Percentiles rank a stretch among this genome's conserved stretches.
phyloP scores from a whole-genome alignment of 2,329 filamentous ascomycete genomes.

The Pseudogymnoascus sp. region DNA sequence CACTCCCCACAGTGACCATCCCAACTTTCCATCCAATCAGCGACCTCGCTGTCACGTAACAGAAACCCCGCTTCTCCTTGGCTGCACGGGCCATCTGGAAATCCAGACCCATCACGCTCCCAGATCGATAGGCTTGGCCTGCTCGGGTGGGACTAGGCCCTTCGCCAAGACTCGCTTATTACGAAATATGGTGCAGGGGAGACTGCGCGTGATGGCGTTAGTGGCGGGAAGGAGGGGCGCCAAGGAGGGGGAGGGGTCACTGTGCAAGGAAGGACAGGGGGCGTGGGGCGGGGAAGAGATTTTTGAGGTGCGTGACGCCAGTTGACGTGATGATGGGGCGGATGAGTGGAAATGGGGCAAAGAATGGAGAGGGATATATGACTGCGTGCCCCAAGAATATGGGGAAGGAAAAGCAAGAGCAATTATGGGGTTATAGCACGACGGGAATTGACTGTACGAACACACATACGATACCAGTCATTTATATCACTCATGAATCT shows the following conservation, averaged over 20 bases:
- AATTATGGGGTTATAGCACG: slow-evolving; percentile 3
- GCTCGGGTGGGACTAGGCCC: neutral
- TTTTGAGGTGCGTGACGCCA: slow-evolving; percentile 9
- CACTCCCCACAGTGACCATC: slow-evolving; percentile 22
- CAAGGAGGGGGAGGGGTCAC: slow-evolving; percentile 2
- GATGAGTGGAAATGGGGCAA: neutral
- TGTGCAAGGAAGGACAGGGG: neutral
- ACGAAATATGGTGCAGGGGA: neutral
- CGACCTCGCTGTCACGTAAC: neutral
- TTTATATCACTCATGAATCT: neutral
- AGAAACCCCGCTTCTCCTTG: neutral
- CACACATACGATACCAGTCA: slow-evolving; percentile 1
- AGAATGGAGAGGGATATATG: neutral
- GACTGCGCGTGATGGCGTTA: slow-evolving; percentile 8
- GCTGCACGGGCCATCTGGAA: neutral
- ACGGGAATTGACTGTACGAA: slow-evolving; percentile 4
- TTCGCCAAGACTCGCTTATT: neutral
- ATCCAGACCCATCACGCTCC: slow-evolving; percentile 6
- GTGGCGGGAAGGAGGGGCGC: neutral
- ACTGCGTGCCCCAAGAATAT: neutral
- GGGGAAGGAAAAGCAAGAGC: neutral
- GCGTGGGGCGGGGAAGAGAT: slow-evolving; percentile 10
- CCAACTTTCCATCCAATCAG: slow-evolving; percentile 10
- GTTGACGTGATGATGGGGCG: slow-evolving; percentile 4
- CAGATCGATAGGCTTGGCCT: neutral